These are phyloP conservation scores for Serendipita sp. DNA, from an alignment of 768 basidiomycete species.

Conservation along the genomic window DNA sequence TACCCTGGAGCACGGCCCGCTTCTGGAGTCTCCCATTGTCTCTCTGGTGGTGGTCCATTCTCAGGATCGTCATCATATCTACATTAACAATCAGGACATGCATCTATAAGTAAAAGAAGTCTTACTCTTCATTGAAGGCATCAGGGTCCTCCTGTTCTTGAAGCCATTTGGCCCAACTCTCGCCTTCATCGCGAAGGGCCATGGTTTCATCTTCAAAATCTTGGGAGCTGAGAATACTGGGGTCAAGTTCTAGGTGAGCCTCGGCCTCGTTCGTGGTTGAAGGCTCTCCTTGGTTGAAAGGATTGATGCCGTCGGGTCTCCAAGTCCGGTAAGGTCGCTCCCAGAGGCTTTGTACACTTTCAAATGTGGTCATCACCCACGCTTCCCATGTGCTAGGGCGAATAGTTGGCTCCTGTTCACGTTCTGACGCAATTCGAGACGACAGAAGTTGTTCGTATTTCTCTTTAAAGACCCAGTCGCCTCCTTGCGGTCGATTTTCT, in stretches of 20 bases:
- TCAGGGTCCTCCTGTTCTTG: background rate
- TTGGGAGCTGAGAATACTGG: constrained; percentile 33
- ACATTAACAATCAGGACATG: background rate
- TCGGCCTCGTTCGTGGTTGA: background rate
- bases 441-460: constrained; percentile 62
- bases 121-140: background rate
- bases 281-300: constrained; percentile 8
- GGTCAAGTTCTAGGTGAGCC: constrained; percentile 30
- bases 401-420: constrained; percentile 15
- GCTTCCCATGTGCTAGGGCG: constrained; percentile 39
- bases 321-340: constrained; percentile 41
- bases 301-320: constrained; percentile 27
- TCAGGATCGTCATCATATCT: background rate
- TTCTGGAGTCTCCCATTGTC: background rate
- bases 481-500: constrained; percentile 40
- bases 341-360: constrained; percentile 82
- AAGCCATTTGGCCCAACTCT: constrained; percentile 13
- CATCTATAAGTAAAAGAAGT: background rate
- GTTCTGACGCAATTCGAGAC: constrained; percentile 39
- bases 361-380: constrained; percentile 75
- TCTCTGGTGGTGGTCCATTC: background rate
- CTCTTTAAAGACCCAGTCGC: constrained; percentile 55
- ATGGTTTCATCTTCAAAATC: constrained; percentile 17
- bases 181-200: constrained; percentile 12
- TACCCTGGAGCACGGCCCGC: background rate